Base-by-base conservation (phyloP, 441 rosid genomes). In the Pelargonium cotyledonis region DNA sequence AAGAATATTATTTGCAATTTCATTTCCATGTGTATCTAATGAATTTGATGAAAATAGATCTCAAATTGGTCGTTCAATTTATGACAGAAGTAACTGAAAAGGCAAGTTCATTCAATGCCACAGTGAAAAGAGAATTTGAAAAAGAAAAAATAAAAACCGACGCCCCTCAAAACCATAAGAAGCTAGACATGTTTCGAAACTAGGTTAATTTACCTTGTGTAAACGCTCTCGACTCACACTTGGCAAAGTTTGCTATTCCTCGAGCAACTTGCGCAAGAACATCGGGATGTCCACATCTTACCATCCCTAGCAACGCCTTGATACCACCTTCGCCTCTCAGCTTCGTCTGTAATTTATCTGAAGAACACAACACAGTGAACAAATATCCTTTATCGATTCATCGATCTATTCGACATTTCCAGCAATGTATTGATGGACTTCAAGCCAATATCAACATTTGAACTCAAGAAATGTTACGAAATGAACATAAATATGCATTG, bases 181-280 rank as follows among this genome's bases (percentile, higher is more conserved):
- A 31, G 38, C 38, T 31, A 5, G 38, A 31, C 5, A 31, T 31
- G 38, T 31, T 31, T 4, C 6, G 5, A 46, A 46, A 46, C 51
- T 46, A 16, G 49, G 46, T 31, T 31, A 31, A 31, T 49, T 41
- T 69, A 93, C 98, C 99, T 87, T 91, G 96, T 46, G 85, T 80
- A 58, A 96, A 88, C 68, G 97, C 92, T 82, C 96, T 85, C 60
- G 98, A 93, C 81, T 93, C 99, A 49, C 99, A 96, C 81, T 93
- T 93, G 53, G 98, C 97, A 68, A 96, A 96, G 82, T 96, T 96
- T 35, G 99, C 97, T 53, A 96, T 86, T 43, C 98, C 98, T 8
- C 99, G 96, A 78, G 97, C 99, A 83, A 96, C 92, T 85, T 96
- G 98, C 26, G 98, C 96, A 75, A 96, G 97, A 71, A 96, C 99